Conservation (phyloP, 768 basidiomycete genomes). For the Russula earlei region DNA sequence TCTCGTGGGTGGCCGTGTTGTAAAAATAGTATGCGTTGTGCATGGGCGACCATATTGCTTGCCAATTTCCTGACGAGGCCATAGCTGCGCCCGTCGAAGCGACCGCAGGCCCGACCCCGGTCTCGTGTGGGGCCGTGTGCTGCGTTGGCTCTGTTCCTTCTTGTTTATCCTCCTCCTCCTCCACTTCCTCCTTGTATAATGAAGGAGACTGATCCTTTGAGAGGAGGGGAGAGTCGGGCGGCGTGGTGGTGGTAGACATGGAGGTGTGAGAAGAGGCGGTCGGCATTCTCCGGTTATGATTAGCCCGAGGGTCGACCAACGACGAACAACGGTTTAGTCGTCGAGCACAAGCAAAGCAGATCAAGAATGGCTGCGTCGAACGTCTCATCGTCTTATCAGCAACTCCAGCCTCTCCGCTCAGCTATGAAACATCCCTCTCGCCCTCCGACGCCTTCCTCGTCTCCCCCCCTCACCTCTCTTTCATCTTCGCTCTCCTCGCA, state of each 20-base stretch:
- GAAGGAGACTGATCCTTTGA: not conserved
- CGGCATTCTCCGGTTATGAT: conserved; percentile 1
- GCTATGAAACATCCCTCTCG: conserved; percentile 41
- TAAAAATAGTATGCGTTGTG: conserved; percentile 82
- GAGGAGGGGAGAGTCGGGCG: not conserved
- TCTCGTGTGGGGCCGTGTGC: not conserved
- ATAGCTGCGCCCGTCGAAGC: conserved; percentile 9
- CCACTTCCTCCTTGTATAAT: not conserved
- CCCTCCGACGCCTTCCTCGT: conserved; percentile 20
- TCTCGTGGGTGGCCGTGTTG: conserved; percentile 65
- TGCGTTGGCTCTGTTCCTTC: not conserved
- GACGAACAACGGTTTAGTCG: too few relatives aligned
- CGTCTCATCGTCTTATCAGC: conserved; percentile 19
- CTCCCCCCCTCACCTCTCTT: conserved; percentile 17
- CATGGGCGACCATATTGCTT: conserved; percentile 69
- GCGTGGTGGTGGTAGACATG: conserved; percentile 5
- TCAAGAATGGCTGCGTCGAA: conserved; percentile 17
- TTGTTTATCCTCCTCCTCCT: not conserved
- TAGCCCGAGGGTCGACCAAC: too few relatives aligned
- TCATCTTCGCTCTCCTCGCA: too few relatives aligned
- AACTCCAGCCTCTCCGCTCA: conserved; percentile 36
- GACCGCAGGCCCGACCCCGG: not conserved
- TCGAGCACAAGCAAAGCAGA: not conserved
- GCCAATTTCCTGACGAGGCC: conserved; percentile 41
- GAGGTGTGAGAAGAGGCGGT: not conserved